Evolutionary conservation across 2,329 filamentous ascomycete species (phyloP).

Genomic region (Talaromyces sp.): DNA sequence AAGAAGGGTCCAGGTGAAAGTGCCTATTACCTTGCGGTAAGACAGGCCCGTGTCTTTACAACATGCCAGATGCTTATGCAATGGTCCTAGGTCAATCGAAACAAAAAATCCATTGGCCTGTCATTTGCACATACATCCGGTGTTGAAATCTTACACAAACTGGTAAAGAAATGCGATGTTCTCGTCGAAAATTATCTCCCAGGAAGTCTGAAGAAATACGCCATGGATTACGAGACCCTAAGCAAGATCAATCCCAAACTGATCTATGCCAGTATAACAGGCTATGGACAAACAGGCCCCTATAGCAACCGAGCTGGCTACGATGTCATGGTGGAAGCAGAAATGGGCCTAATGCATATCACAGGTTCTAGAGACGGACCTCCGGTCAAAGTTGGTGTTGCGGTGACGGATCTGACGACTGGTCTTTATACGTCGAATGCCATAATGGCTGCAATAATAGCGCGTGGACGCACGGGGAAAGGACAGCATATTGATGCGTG

Average conservation of each 20-base stretch:
- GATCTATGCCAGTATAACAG: conserved; percentile 94
- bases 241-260: conserved; percentile 76
- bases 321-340: conserved; percentile 99
- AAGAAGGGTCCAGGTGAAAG: conserved; percentile 74
- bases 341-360: conserved; percentile 98
- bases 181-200: conserved; percentile 97
- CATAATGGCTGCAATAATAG: conserved; percentile 89
- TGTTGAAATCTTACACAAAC: conserved; percentile 78
- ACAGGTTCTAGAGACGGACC: conserved; percentile 83
- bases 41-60: conserved; percentile 21
- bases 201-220: conserved; percentile 82
- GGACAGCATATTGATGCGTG: conserved; percentile 92
- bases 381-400: conserved; percentile 95
- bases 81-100: conserved; percentile 73
- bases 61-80: neutral
- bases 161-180: conserved; percentile 82
- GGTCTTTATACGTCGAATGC: conserved; percentile 93
- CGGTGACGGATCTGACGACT: conserved; percentile 92
- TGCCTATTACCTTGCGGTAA: conserved; percentile 87
- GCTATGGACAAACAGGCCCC: conserved; percentile 92
- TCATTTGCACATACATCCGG: conserved; percentile 85
- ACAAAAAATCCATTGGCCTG: conserved; percentile 90
- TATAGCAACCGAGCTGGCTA: conserved; percentile 86
- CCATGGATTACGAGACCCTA: conserved; percentile 80
- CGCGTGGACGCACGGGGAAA: conserved; percentile 66